These are phyloP conservation scores for Rhododendron henanense DNA, from an alignment of 148 eudicot species.

Conservation along the genomic window DNA sequence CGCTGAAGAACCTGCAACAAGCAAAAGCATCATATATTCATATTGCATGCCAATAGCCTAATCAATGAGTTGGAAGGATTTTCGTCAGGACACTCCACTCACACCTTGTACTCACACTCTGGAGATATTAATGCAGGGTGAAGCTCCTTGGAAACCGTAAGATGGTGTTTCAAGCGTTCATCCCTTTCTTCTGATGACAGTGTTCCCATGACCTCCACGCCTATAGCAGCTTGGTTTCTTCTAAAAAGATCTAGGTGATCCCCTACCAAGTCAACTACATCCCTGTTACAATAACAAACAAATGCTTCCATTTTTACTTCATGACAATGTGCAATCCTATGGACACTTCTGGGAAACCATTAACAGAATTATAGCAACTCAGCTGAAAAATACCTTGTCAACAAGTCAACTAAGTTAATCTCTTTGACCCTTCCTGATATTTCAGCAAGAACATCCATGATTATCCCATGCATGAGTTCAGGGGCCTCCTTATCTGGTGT, in stretches of 20 bases:
- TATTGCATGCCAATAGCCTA: constrained; percentile 17
- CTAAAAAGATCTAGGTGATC: constrained; percentile 85
- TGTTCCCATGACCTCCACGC: constrained; percentile 89
- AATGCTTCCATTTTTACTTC: background rate
- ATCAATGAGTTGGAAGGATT: constrained; percentile 7
- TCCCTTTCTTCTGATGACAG: constrained; percentile 97
- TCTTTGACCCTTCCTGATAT: constrained; percentile 82
- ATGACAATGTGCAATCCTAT: background rate
- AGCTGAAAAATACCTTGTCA: constrained; percentile 59
- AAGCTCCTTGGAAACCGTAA: constrained; percentile 75
- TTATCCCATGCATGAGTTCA: constrained; percentile 55
- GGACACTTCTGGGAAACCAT: background rate
- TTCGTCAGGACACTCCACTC: constrained; percentile 29
- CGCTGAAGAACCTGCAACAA: constrained; percentile 68
- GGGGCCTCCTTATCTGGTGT: constrained; percentile 98
- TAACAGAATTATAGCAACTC: background rate
- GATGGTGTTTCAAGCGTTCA: constrained; percentile 91
- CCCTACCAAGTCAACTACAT: constrained; percentile 76
- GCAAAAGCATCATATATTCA: constrained; percentile 9
- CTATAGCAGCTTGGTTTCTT: constrained; percentile 87
- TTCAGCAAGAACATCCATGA: constrained; percentile 91
- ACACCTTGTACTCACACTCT: constrained; percentile 98
- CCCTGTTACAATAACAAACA: constrained; percentile 50
- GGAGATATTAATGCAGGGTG: constrained; percentile 92
- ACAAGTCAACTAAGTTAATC: constrained; percentile 83